Conservation (phyloP, 192 early-diverging fungal genomes). For the Umbelopsis ramanniana region DNA sequence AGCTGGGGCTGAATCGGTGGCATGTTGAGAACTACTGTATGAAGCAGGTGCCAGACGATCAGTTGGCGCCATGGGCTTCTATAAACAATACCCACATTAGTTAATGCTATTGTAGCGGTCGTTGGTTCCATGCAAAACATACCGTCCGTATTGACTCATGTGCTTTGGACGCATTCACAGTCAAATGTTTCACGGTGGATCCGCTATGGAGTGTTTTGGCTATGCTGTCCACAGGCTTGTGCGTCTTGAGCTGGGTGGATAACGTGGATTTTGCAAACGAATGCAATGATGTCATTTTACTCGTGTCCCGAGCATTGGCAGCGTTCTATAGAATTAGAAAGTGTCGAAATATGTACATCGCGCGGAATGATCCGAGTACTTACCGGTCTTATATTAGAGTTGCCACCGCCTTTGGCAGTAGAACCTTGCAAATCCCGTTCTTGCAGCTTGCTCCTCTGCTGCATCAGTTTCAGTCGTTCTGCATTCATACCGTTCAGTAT, state of each 20-base stretch:
- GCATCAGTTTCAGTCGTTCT: slow-evolving; percentile 1
- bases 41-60: neutral
- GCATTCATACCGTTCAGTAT: slow-evolving; percentile 17
- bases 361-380: neutral
- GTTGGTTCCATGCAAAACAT: neutral
- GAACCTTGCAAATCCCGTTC: neutral
- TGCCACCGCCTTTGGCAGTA: neutral
- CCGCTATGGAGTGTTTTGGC: neutral
- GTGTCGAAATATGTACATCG: neutral
- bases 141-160: neutral
- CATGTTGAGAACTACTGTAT: neutral
- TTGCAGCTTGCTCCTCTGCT: neutral
- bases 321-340: neutral
- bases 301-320: neutral
- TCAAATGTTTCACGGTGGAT: neutral
- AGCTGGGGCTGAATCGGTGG: neutral
- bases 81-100: neutral
- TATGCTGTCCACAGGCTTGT: neutral
- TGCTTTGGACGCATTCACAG: neutral
- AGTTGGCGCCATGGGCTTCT: neutral
- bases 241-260: slow-evolving; percentile 9
- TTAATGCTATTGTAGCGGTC: neutral
- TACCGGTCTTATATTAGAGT: neutral
- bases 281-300: neutral
- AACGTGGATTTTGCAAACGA: slow-evolving; percentile 17